phyloP scores from a whole-genome alignment of 805 yeast species.

The Candida corydali region DNA sequence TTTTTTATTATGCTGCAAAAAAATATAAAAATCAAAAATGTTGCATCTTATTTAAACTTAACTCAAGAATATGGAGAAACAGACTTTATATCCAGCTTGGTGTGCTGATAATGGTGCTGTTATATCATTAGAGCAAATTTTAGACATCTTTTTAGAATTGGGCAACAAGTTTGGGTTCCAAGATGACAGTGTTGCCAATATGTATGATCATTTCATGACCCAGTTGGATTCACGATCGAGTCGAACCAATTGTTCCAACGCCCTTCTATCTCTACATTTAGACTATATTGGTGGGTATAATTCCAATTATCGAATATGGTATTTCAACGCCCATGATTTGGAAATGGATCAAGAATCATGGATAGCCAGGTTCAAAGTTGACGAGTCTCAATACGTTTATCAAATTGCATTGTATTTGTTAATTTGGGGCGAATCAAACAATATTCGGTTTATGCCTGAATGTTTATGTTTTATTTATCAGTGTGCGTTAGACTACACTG shows the following conservation, averaged over 20 bases:
- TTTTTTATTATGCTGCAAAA: slow-evolving; percentile 2
- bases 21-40: slow-evolving; percentile 1
- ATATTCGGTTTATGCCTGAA: slow-evolving; percentile 49
- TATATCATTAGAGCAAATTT: slow-evolving; percentile 46
- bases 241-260: slow-evolving; percentile 66
- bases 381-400: slow-evolving; percentile 55
- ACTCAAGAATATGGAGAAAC: slow-evolving; percentile 1
- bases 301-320: slow-evolving; percentile 90
- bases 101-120: slow-evolving; percentile 21
- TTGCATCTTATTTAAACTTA: too few relatives aligned
- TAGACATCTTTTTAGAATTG: slow-evolving; percentile 53
- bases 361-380: slow-evolving; percentile 58
- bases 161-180: slow-evolving; percentile 80
- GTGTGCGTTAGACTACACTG: slow-evolving; percentile 11
- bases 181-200: slow-evolving; percentile 68
- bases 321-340: slow-evolving; percentile 72
- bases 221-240: slow-evolving; percentile 85
- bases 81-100: slow-evolving; percentile 16
- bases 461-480: slow-evolving; percentile 32
- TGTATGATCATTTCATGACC: slow-evolving; percentile 75
- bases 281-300: slow-evolving; percentile 91
- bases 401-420: slow-evolving; percentile 61
- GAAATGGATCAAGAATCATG: slow-evolving; percentile 41
- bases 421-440: slow-evolving; percentile 79
- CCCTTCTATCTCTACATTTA: slow-evolving; percentile 74